These are phyloP conservation scores for Oehlia diaphana DNA, from an alignment of 192 early-diverging fungal species.

Conservation along the genomic window DNA sequence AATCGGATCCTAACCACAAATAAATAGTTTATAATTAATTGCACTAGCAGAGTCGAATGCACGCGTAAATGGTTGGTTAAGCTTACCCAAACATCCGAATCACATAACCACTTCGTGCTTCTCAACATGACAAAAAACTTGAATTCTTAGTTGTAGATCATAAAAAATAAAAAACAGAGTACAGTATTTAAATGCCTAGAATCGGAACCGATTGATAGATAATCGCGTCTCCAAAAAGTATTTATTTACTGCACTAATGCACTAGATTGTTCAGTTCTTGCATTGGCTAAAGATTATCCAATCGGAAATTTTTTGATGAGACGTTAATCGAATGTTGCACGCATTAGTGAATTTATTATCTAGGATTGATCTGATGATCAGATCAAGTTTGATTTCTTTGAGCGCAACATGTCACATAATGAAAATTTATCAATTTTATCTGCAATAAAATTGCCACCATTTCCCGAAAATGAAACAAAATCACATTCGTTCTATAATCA, in stretches of 20 bases:
- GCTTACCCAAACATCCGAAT: conserved; percentile 19
- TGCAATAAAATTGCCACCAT: neutral
- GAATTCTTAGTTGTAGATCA: neutral
- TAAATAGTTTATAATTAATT: neutral
- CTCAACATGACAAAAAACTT: conserved; percentile 18
- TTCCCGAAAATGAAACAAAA: neutral
- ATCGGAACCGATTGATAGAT: neutral
- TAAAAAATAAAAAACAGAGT: neutral
- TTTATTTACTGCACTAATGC: conserved; percentile 1
- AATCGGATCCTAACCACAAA: conserved; percentile 20
- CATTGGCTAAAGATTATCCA: conserved; percentile 2
- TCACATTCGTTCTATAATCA: neutral
- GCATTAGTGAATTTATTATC: neutral
- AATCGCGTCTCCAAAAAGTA: conserved; percentile 5
- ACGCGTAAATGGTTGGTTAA: neutral
- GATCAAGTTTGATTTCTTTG: neutral
- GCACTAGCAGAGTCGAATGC: too few relatives aligned
- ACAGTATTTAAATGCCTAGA: neutral
- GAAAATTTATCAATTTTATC: neutral
- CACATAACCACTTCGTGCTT: conserved; percentile 11
- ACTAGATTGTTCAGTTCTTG: neutral
- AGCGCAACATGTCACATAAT: neutral
- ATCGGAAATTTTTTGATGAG: neutral
- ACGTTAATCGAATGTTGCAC: neutral
- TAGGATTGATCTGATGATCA: neutral